A percentile compares a stretch with the other conserved stretches of the same genome.
phyloP scores from a whole-genome alignment of 768 basidiomycete species.

The Leccinum aurantiacum region DNA sequence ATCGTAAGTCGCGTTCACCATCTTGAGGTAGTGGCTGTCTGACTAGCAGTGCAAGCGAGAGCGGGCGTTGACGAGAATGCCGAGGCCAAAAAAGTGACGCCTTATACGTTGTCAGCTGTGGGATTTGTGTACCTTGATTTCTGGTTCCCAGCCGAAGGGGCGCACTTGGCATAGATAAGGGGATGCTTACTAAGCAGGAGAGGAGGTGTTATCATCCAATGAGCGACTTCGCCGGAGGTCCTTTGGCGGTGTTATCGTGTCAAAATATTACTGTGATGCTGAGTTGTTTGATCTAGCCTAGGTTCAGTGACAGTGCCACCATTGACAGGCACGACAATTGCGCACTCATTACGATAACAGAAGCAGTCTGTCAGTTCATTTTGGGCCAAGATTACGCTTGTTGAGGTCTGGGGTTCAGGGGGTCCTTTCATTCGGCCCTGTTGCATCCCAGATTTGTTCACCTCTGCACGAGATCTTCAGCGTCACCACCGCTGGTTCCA shows the following conservation, averaged over 20 bases:
- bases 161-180: slow-evolving; percentile 22
- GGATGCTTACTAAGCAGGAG: slow-evolving; percentile 19
- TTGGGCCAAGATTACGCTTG: neutral
- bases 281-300: neutral
- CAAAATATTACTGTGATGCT: neutral
- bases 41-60: neutral
- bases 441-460: neutral
- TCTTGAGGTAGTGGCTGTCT: slow-evolving; percentile 13
- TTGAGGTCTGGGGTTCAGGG: neutral
- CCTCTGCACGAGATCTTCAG: neutral
- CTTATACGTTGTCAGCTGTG: slow-evolving; percentile 24
- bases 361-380: slow-evolving; percentile 5
- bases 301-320: neutral
- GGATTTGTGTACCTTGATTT: slow-evolving; percentile 15
- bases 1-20: slow-evolving; percentile 48
- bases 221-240: neutral
- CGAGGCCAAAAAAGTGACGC: neutral
- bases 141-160: slow-evolving; percentile 1
- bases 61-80: slow-evolving; percentile 2
- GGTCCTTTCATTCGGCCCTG: neutral
- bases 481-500: neutral
- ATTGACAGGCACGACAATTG: slow-evolving; percentile 12
- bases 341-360: slow-evolving; percentile 14
- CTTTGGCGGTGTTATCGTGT: slow-evolving; percentile 17
- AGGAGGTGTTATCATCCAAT: slow-evolving; percentile 27